Conservation (phyloP, 495 filamentous ascomycete genomes). For the Penicillium pulvis region DNA sequence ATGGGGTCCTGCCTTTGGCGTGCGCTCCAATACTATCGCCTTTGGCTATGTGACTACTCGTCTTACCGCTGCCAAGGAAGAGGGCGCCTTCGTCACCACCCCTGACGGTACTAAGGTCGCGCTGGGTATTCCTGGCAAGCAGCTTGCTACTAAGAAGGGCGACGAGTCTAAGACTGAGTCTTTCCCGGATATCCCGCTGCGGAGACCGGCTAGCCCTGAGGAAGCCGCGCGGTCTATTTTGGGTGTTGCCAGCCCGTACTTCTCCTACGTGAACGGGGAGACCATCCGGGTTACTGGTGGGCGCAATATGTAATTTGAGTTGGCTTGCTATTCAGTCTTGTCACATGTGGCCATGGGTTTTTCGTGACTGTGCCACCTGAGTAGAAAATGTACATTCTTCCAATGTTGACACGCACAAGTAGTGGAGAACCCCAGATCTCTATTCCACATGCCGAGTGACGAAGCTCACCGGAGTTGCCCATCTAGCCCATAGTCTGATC, state of each 20-base stretch:
- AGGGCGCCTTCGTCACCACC: constrained; percentile 72
- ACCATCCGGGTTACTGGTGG: constrained; percentile 84
- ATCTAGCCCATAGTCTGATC: no score
- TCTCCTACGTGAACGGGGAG: constrained; percentile 82
- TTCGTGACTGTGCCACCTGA: neutral
- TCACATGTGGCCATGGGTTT: neutral
- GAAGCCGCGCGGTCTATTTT: constrained; percentile 80
- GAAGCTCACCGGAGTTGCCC: no score
- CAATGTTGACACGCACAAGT: no score
- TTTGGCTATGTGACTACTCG: constrained; percentile 80
- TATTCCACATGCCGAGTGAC: no score
- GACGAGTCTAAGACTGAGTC: constrained; percentile 13
- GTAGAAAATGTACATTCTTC: neutral
- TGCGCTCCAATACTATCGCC: constrained; percentile 79
- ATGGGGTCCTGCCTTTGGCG: constrained; percentile 84
- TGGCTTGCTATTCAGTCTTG: neutral
- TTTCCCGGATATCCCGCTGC: constrained; percentile 71
- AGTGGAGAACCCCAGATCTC: no score
- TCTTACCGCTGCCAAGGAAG: constrained; percentile 78
- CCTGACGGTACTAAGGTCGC: constrained; percentile 77
- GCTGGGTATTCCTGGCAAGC: constrained; percentile 70
- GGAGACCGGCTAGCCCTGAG: constrained; percentile 71
- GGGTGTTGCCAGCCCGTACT: constrained; percentile 76
- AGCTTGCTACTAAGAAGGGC: constrained; percentile 44
- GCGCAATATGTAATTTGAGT: constrained; percentile 64